Evolutionary conservation across 2,329 filamentous ascomycete genomes (phyloP).

Genomic region (Aspergillus terreus): DNA sequence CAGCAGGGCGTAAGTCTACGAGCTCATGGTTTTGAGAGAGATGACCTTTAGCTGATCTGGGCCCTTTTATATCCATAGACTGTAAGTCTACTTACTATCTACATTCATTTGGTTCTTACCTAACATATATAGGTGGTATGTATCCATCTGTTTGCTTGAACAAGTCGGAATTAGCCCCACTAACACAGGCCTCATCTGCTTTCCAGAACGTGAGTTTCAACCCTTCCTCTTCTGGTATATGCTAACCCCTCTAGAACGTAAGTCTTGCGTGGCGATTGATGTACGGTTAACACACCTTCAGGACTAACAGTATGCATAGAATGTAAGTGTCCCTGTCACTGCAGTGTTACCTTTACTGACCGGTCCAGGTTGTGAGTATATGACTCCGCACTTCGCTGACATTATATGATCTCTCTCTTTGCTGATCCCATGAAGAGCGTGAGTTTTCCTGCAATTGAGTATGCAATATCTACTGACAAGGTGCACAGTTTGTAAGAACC

Average conservation of each 20-base stretch:
- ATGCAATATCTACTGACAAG: background rate
- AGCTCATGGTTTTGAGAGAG: no score
- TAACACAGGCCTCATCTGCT: conserved; percentile 1
- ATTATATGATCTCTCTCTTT: background rate
- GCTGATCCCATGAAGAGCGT: background rate
- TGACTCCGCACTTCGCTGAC: background rate
- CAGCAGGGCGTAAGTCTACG: conserved; percentile 8
- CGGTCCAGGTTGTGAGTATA: background rate
- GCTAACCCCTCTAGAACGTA: conserved; percentile 4
- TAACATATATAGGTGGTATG: conserved; percentile 13
- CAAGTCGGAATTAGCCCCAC: conserved; percentile 1
- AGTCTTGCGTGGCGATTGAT: background rate
- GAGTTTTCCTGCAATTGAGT: background rate
- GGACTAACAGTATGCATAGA: background rate
- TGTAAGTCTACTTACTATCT: conserved; percentile 4
- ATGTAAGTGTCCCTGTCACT: background rate
- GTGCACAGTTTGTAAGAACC: background rate
- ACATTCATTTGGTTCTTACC: background rate
- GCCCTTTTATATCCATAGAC: conserved; percentile 2
- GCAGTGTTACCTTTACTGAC: background rate
- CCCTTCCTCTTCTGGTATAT: background rate
- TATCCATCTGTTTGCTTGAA: background rate
- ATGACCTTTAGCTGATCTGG: background rate
- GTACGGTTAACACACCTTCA: background rate
- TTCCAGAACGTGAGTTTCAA: conserved; percentile 8